Evolutionary conservation across 2,329 filamentous ascomycete species (phyloP).

Genomic region (Colletotrichum sp.): DNA sequence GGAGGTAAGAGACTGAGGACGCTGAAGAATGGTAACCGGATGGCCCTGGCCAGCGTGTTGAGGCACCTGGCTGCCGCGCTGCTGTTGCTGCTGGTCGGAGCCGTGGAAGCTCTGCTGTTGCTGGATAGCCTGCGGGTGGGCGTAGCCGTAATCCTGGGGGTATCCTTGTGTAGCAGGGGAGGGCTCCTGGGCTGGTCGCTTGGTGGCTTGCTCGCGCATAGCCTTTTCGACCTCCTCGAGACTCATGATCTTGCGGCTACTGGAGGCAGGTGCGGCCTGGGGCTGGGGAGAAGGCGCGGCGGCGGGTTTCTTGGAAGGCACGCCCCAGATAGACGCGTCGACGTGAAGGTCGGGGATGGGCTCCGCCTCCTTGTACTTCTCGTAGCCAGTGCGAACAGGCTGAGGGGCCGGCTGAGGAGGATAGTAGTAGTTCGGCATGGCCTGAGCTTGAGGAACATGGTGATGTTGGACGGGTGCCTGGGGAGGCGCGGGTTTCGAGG

Average conservation of each 20-base stretch:
- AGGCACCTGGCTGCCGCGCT: conserved; percentile 29
- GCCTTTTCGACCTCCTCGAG: conserved; percentile 96
- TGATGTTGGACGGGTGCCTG: conserved; percentile 29
- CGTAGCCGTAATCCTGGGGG: conserved; percentile 19
- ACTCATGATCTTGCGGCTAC: conserved; percentile 84
- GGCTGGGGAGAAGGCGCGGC: conserved; percentile 31
- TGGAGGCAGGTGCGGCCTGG: conserved; percentile 33
- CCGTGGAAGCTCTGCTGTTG: conserved; percentile 19
- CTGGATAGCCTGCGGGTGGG: conserved; percentile 17
- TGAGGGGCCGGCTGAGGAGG: conserved; percentile 39
- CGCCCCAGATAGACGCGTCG: conserved; percentile 91
- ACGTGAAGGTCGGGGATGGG: conserved; percentile 91
- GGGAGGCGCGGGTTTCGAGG: conserved; percentile 41
- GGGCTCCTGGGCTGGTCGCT: conserved; percentile 39
- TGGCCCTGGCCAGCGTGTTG: conserved; percentile 47
- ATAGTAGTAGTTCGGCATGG: conserved; percentile 32
- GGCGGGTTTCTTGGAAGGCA: conserved; percentile 62
- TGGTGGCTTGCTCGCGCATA: conserved; percentile 75
- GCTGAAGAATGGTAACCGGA: conserved; percentile 61
- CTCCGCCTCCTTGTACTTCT: conserved; percentile 81
- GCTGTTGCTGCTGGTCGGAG: conserved; percentile 30
- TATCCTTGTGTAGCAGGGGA: conserved; percentile 30
- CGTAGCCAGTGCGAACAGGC: conserved; percentile 82
- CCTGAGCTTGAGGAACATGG: conserved; percentile 25
- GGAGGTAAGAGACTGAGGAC: conserved; percentile 49